Percentiles rank a stretch among this genome's conserved stretches.
Conservation (phyloP, 1,284 basidiomycete species). For the Apiotrichum brassicae region DNA sequence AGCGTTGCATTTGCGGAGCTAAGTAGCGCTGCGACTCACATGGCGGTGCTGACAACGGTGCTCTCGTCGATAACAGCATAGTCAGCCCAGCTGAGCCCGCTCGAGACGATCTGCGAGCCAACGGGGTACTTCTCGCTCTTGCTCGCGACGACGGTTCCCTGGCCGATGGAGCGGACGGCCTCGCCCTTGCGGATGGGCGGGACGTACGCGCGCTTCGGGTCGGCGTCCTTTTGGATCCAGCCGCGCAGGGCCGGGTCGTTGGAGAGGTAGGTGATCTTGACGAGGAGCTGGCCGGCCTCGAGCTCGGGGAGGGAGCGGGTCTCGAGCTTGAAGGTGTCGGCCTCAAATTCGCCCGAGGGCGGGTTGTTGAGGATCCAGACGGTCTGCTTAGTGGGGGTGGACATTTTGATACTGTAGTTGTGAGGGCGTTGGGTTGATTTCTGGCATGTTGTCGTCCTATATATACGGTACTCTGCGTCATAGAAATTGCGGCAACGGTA, state of each 20-base stretch:
- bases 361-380: constrained; percentile 29
- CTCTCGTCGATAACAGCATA: constrained; percentile 25
- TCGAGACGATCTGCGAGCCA: constrained; percentile 25
- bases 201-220: constrained; percentile 23
- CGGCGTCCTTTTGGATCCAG: constrained; percentile 29
- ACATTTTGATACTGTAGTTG: constrained; percentile 4
- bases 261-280: constrained; percentile 27
- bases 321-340: constrained; percentile 27
- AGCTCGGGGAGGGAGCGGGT: constrained; percentile 23
- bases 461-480: no score
- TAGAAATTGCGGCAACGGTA: no score
- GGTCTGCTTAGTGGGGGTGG: constrained; percentile 18
- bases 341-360: constrained; percentile 21
- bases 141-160: constrained; percentile 25
- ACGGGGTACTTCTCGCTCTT: constrained; percentile 25
- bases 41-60: constrained; percentile 3
- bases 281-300: constrained; percentile 31
- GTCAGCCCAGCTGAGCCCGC: constrained; percentile 29
- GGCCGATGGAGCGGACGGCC: constrained; percentile 15
- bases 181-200: constrained; percentile 25
- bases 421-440: background rate
- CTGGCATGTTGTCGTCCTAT: no score
- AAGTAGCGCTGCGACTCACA: constrained; percentile 4
- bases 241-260: constrained; percentile 40
- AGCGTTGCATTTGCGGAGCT: background rate